Conservation (phyloP, 2,329 filamentous ascomycete genomes). For the Paracamarosporium sp. region DNA sequence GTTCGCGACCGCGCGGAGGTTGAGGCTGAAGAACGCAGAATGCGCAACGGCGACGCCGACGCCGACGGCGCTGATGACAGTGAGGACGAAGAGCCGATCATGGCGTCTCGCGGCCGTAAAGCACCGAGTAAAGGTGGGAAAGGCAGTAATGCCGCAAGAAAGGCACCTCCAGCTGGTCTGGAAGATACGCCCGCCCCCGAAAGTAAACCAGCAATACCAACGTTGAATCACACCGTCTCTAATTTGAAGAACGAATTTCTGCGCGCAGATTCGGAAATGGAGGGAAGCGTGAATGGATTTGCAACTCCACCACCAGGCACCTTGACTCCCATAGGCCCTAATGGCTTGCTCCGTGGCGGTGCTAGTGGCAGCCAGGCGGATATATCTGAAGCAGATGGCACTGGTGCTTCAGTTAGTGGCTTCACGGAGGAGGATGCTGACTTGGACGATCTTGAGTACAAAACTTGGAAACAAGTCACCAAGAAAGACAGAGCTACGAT, state of each 20-base stretch:
- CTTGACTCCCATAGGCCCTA: slow-evolving; percentile 75
- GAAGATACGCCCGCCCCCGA: slow-evolving; percentile 82
- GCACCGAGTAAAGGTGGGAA: slow-evolving; percentile 80
- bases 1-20: slow-evolving; percentile 93
- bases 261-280: slow-evolving; percentile 78
- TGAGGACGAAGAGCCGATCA: slow-evolving; percentile 92
- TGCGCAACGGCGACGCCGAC: slow-evolving; percentile 82
- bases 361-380: slow-evolving; percentile 75
- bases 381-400: slow-evolving; percentile 83
- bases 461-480: slow-evolving; percentile 98
- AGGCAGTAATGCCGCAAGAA: slow-evolving; percentile 68
- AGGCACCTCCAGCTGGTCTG: slow-evolving; percentile 73
- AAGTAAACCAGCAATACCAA: slow-evolving; percentile 73
- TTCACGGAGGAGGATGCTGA: slow-evolving; percentile 79
- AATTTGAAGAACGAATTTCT: slow-evolving; percentile 60
- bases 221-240: slow-evolving; percentile 55
- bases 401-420: slow-evolving; percentile 69
- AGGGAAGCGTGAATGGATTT: slow-evolving; percentile 83
- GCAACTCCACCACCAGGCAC: slow-evolving; percentile 81
- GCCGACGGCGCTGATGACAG: slow-evolving; percentile 87
- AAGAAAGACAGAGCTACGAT: slow-evolving; percentile 91
- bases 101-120: slow-evolving; percentile 93
- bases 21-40: slow-evolving; percentile 73
- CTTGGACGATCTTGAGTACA: slow-evolving; percentile 89
- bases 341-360: slow-evolving; percentile 68